Base-by-base conservation (phyloP, 2,329 filamentous ascomycete species). In the Xylaria sp. region DNA sequence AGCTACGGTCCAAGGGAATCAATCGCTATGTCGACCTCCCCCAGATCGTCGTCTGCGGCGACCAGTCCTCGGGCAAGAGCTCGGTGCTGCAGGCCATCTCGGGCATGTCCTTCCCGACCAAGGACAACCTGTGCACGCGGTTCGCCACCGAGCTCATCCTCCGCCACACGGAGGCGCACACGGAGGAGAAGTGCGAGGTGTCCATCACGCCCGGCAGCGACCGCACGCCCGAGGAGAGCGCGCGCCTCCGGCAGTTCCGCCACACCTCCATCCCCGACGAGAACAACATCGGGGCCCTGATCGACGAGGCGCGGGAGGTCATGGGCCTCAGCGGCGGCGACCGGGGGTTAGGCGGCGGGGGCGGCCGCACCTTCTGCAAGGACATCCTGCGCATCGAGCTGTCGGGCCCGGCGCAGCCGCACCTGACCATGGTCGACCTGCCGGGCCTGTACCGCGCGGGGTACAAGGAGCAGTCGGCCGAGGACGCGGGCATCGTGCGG, bases 1-100 rank as follows among this genome's bases (percentile, higher is more conserved):
- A 58, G 5, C 61, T 76, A 2, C 66, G 72, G 1, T 69, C 67
- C 0, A 63, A 71, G 20, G 70, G 70, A 3, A 61, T 74, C 43
- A 69, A 66, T 50, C 57, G 63, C 2, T 67, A 69, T 58, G 68
- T 78, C 11, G 66, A 71, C 20, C 68, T 77, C 0, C 76, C 76
- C 0, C 68, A 78, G 52, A 75, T 78, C 48, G 76, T 86, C 11
- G 81, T 86, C 19, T 81, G 78, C 52, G 84, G 85, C 7, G 79
- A 85, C 51, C 83, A 86, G 60, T 84, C 79, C 0, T 78, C 79
- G 1, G 84, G 84, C 3, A 88, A 88, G 64, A 85, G 81, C 54
- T 86, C 83, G 0, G 81, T 86, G 0, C 76, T 88, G 0, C 82
- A 87, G 60, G 84, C 83, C 0, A 81, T 88, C 42, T 84, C 84